Evolutionary conservation across 1,284 basidiomycete genomes (phyloP).

Genomic region (Leccinum ponderosum): DNA sequence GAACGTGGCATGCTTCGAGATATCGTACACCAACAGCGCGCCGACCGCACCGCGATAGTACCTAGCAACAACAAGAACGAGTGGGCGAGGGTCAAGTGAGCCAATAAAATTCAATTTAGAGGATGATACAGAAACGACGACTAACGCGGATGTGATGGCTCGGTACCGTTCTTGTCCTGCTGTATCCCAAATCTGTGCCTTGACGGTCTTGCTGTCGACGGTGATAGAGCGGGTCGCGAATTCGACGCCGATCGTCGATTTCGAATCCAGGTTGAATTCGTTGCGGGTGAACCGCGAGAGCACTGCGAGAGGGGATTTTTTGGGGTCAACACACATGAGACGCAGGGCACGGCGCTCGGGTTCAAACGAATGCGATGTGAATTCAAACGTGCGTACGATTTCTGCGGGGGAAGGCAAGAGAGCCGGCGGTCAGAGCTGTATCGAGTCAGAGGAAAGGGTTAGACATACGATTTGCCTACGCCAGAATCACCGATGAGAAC

Average conservation of each 20-base stretch:
- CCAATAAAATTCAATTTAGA: neutral
- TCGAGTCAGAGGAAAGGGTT: neutral
- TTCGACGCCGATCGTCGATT: conserved; percentile 99
- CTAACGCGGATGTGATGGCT: conserved; percentile 96
- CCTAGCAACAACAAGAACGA: conserved; percentile 41
- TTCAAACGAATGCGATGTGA: neutral
- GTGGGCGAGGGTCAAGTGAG: neutral
- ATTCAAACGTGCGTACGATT: conserved; percentile 20
- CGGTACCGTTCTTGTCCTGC: conserved; percentile 99
- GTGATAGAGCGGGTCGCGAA: conserved; percentile 96
- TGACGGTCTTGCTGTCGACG: conserved; percentile 96
- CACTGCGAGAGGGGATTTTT: conserved; percentile 42
- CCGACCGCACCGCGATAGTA: conserved; percentile 99
- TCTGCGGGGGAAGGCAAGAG: conserved; percentile 9
- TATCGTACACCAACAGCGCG: conserved; percentile 90
- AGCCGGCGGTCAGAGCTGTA: neutral
- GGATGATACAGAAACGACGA: conserved; percentile 23
- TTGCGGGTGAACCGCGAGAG: conserved; percentile 98
- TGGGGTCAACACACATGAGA: conserved; percentile 3
- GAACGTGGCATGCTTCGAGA: conserved; percentile 94
- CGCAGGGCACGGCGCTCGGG: neutral
- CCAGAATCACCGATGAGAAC: conserved; percentile 99
- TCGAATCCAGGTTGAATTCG: conserved; percentile 99
- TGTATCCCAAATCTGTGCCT: conserved; percentile 99
- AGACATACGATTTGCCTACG: conserved; percentile 91